phyloP scores from a whole-genome alignment of 257 asterid genomes.

The Ocimum tenuiflorum region DNA sequence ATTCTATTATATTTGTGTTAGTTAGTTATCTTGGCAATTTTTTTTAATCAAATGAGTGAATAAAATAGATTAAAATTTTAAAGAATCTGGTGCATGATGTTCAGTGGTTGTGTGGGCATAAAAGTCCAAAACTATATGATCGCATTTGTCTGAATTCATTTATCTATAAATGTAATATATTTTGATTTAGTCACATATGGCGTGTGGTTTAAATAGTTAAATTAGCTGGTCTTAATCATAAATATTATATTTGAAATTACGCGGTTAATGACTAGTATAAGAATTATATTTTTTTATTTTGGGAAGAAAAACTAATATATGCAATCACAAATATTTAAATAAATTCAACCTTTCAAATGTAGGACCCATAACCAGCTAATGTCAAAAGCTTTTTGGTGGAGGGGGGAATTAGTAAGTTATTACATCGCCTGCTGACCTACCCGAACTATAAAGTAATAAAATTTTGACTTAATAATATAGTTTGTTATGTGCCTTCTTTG shows the following conservation, averaged over 20 bases:
- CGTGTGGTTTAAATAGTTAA: background rate
- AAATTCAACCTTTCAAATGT: background rate
- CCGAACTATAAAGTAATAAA: conserved; percentile 6
- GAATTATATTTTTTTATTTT: too few relatives aligned
- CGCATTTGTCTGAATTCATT: background rate
- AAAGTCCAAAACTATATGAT: background rate
- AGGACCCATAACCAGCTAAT: conserved; percentile 16
- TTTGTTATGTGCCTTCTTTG: too few relatives aligned
- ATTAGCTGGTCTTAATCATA: background rate
- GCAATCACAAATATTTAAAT: background rate
- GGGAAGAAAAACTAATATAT: too few relatives aligned
- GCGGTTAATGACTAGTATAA: background rate
- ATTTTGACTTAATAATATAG: conserved; percentile 3
- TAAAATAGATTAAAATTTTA: too few relatives aligned
- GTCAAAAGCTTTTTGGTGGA: background rate
- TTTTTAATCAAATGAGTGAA: too few relatives aligned
- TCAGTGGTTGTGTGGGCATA: background rate
- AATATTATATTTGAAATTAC: background rate
- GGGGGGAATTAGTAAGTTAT: too few relatives aligned
- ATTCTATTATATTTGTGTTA: too few relatives aligned
- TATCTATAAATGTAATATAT: too few relatives aligned
- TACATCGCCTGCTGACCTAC: conserved; percentile 8
- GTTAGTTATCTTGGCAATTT: too few relatives aligned
- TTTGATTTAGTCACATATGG: too few relatives aligned
- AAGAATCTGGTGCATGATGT: background rate